phyloP scores from a whole-genome alignment of 306 rosid species.

The Clitoria ternatea region DNA sequence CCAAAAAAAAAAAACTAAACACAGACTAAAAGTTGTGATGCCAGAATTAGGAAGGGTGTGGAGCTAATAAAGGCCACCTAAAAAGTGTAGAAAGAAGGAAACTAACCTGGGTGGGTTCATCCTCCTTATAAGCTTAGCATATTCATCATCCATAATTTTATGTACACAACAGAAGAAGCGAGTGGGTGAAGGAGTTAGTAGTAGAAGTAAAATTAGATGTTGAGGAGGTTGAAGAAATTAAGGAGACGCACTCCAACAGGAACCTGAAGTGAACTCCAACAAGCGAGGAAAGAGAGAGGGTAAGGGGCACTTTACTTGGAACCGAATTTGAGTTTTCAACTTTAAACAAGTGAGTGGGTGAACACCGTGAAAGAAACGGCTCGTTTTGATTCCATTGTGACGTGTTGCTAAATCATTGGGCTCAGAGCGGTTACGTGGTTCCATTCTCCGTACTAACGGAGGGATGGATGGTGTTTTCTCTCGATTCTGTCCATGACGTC shows the following conservation, averaged over 20 bases:
- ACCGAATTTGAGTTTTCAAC: conserved; percentile 6
- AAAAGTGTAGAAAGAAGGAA: neutral
- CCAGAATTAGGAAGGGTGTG: neutral
- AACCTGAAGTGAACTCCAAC: conserved; percentile 3
- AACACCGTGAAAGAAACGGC: neutral
- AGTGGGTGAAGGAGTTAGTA: neutral
- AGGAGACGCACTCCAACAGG: neutral
- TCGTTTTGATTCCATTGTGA: neutral
- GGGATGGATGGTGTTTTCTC: neutral
- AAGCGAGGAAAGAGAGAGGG: conserved; percentile 16
- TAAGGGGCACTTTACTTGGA: conserved; percentile 16
- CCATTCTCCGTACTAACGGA: neutral
- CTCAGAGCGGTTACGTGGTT: conserved; percentile 12
- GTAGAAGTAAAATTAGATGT: neutral
- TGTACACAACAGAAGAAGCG: neutral
- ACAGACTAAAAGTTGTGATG: neutral
- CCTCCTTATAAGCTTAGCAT: conserved; percentile 45
- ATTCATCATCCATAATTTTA: conserved; percentile 38
- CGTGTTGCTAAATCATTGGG: conserved; percentile 6
- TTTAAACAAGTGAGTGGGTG: neutral
- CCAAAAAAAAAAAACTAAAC: neutral
- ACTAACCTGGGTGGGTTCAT: conserved; percentile 42
- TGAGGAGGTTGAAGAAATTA: neutral
- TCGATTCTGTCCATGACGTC: neutral
- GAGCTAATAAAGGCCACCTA: neutral